phyloP scores from a whole-genome alignment of 176 grass and related monocot genomes.

The Bromus sterilis region DNA sequence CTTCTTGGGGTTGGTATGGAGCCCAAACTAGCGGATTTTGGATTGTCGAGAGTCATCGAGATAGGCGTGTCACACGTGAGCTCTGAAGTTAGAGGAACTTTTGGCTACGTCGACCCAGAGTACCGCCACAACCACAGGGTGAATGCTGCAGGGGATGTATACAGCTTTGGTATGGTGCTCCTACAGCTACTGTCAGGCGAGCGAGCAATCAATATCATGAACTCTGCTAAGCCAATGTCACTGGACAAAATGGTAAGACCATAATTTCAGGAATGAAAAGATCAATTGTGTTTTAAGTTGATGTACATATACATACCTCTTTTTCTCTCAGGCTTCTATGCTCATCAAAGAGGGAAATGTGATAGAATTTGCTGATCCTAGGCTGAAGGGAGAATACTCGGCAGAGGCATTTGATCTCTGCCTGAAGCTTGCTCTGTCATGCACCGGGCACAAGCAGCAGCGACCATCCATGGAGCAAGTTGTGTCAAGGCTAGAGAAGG shows the following conservation, averaged over 20 bases:
- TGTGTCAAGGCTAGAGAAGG: slow-evolving; percentile 39
- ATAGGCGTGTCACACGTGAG: slow-evolving; percentile 45
- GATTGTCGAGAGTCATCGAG: slow-evolving; percentile 52
- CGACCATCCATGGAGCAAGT: slow-evolving; percentile 59
- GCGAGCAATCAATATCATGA: slow-evolving; percentile 52
- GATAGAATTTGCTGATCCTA: slow-evolving; percentile 48
- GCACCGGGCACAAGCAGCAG: slow-evolving; percentile 56
- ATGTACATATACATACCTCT: slow-evolving; percentile 11
- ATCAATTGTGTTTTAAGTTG: not conserved
- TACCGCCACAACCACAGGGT: slow-evolving; percentile 68
- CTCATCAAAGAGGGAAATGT: slow-evolving; percentile 39
- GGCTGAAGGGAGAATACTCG: slow-evolving; percentile 42
- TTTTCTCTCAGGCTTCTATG: slow-evolving; percentile 32
- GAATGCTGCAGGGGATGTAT: slow-evolving; percentile 63
- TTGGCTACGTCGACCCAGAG: slow-evolving; percentile 70
- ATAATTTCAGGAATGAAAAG: not conserved
- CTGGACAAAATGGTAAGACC: slow-evolving; percentile 47
- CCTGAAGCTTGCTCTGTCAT: slow-evolving; percentile 55
- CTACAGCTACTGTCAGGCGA: slow-evolving; percentile 59
- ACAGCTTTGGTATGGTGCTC: slow-evolving; percentile 71
- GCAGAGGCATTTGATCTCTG: slow-evolving; percentile 48
- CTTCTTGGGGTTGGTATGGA: slow-evolving; percentile 58
- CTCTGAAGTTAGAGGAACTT: slow-evolving; percentile 73
- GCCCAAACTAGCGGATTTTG: slow-evolving; percentile 61
- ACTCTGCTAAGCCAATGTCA: slow-evolving; percentile 51